Percentiles rank a stretch among this genome's conserved stretches.
phyloP scores from a whole-genome alignment of 2,329 filamentous ascomycete species.

The Ophiosphaerella narmari region DNA sequence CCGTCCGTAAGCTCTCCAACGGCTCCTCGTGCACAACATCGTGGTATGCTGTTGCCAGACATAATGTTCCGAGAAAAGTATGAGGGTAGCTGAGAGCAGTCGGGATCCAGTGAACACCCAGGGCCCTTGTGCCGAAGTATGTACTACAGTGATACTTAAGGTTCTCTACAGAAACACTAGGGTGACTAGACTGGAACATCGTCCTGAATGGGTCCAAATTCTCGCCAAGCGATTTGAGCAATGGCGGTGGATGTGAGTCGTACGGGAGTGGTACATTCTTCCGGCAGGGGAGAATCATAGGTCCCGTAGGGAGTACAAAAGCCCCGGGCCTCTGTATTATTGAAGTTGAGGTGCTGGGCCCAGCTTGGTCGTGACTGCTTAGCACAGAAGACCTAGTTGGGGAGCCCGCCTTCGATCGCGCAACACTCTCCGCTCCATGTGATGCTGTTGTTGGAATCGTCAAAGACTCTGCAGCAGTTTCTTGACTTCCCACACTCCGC shows the following conservation, averaged over 20 bases:
- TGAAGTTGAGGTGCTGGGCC: constrained; percentile 7
- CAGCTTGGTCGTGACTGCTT: constrained; percentile 2
- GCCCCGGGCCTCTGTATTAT: constrained; percentile 12
- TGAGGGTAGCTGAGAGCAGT: constrained; percentile 38
- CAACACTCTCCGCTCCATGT: constrained; percentile 1
- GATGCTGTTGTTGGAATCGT: constrained; percentile 5
- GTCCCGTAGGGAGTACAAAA: constrained; percentile 20
- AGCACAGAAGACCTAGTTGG: constrained; percentile 7
- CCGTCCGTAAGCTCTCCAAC: constrained; percentile 37
- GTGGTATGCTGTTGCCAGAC: constrained; percentile 39
- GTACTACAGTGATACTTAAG: constrained; percentile 43
- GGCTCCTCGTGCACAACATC: constrained; percentile 32
- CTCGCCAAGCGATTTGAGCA: constrained; percentile 36
- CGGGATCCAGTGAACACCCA: constrained; percentile 43
- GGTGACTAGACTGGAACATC: constrained; percentile 39
- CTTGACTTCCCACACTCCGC: constrained; percentile 16
- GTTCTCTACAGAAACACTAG: constrained; percentile 35
- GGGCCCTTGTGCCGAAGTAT: constrained; percentile 39
- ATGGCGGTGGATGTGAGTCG: constrained; percentile 15
- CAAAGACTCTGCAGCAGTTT: constrained; percentile 8
- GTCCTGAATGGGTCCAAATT: constrained; percentile 42
- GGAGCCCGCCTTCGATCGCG: constrained; percentile 6
- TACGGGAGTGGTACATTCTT: constrained; percentile 21
- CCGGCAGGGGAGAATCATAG: constrained; percentile 27
- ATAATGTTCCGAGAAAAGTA: constrained; percentile 45